Conservation (phyloP, 2,329 filamentous ascomycete species). For the Westerdykella ornata region DNA sequence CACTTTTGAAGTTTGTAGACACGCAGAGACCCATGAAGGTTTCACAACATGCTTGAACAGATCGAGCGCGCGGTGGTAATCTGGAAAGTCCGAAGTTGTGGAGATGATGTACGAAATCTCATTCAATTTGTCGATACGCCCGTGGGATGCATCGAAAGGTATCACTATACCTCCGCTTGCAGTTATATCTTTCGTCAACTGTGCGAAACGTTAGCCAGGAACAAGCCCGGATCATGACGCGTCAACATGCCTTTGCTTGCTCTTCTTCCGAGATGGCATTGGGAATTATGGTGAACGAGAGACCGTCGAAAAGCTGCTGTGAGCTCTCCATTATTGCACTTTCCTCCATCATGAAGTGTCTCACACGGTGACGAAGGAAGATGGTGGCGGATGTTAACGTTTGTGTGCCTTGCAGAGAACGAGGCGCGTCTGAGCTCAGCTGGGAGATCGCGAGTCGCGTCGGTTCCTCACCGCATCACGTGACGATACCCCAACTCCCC, state of each 20-base stretch:
- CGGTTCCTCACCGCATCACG: not conserved
- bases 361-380: not conserved
- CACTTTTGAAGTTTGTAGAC: constrained; percentile 61
- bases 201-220: constrained; percentile 15
- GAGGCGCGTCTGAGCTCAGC: no score
- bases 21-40: constrained; percentile 69
- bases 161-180: constrained; percentile 46
- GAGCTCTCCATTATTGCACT: constrained; percentile 25
- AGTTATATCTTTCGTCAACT: constrained; percentile 45
- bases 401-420: not conserved
- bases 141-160: constrained; percentile 34
- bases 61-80: constrained; percentile 68
- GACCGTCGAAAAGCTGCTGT: constrained; percentile 35
- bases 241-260: constrained; percentile 23
- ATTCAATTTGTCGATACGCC: constrained; percentile 37
- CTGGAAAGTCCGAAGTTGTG: constrained; percentile 82
- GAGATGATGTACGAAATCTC: constrained; percentile 61
- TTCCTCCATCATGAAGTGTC: constrained; percentile 25
- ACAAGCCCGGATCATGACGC: constrained; percentile 8
- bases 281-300: constrained; percentile 42
- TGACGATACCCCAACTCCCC: not conserved
- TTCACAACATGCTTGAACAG: constrained; percentile 79
- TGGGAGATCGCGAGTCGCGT: not conserved
- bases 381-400: not conserved
- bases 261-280: constrained; percentile 30